These are phyloP conservation scores for Leishmania major DNA, from an alignment of 208 protist species.

Conservation along the genomic window DNA sequence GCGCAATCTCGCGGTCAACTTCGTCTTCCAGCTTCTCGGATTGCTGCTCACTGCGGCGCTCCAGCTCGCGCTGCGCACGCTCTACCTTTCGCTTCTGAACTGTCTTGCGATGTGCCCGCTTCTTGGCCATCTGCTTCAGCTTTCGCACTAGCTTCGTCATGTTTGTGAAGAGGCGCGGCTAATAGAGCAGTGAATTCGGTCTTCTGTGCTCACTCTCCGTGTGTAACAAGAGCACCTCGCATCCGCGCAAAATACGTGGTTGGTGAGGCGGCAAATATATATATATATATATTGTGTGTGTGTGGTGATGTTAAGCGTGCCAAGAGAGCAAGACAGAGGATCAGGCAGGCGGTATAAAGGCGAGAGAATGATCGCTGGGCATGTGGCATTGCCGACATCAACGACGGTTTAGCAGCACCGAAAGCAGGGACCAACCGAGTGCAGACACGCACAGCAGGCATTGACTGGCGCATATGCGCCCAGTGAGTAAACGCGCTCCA, in stretches of 20 bases:
- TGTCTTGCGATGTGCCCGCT: slow-evolving; percentile 81
- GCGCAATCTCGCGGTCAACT: slow-evolving; percentile 66
- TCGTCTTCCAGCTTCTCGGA: slow-evolving; percentile 50
- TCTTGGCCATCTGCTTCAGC: slow-evolving; percentile 91
- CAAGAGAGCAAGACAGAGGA: neutral
- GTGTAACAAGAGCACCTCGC: neutral
- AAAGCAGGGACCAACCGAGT: neutral
- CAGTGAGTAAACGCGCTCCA: neutral
- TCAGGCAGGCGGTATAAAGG: neutral
- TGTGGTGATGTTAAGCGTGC: neutral
- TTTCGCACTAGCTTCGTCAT: slow-evolving; percentile 92
- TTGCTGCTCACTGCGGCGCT: slow-evolving; percentile 42
- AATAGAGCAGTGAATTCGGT: neutral
- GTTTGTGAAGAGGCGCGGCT: neutral
- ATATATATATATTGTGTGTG: neutral
- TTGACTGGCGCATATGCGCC: neutral
- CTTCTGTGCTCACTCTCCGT: neutral
- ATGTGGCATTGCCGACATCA: neutral
- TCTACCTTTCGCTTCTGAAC: slow-evolving; percentile 87
- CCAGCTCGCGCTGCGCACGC: slow-evolving; percentile 60
- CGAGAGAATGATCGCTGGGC: neutral
- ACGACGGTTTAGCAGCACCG: neutral
- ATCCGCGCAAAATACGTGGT: neutral
- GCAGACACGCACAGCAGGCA: neutral
- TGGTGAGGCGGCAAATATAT: neutral